Percentiles rank a stretch among this genome's conserved stretches.
Evolutionary conservation across 2,329 filamentous ascomycete species (phyloP).

Genomic region (Epichloe glyceriae): DNA sequence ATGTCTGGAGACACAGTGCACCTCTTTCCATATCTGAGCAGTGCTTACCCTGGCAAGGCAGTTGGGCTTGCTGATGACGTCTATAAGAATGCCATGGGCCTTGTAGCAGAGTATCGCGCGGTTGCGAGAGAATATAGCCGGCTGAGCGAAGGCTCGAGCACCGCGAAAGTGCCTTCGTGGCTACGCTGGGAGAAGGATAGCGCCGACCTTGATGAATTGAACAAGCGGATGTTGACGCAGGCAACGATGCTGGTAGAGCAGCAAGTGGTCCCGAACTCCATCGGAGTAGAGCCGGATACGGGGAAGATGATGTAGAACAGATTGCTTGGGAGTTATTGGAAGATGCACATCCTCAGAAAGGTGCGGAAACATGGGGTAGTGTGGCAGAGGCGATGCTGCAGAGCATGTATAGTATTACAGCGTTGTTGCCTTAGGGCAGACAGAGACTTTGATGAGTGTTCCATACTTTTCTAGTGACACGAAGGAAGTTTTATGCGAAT

Average conservation of each 20-base stretch:
- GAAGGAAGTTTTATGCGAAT: neutral
- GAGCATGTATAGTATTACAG: conserved; percentile 13
- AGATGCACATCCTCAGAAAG: conserved; percentile 10
- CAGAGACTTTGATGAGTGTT: neutral
- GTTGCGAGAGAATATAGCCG: conserved; percentile 13
- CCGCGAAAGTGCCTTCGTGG: conserved; percentile 14
- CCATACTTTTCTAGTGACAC: too few species aligned
- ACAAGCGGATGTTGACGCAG: conserved; percentile 13
- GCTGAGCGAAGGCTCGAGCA: conserved; percentile 8
- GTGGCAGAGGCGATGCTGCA: conserved; percentile 16
- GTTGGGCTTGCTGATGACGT: neutral
- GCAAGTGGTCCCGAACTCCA: conserved; percentile 14
- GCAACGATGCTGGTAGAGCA: conserved; percentile 11
- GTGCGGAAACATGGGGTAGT: conserved; percentile 20
- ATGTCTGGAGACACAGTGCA: neutral
- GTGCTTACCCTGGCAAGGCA: neutral
- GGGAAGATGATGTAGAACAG: conserved; percentile 16
- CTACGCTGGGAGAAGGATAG: conserved; percentile 23
- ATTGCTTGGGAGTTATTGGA: conserved; percentile 22
- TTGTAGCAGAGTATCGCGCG: conserved; percentile 10
- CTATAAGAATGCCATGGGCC: neutral
- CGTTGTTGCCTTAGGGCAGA: conserved; percentile 9
- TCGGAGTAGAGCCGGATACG: neutral
- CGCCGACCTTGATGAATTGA: conserved; percentile 16
- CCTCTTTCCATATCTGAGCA: neutral